Conservation (phyloP, 1,284 basidiomycete genomes). For the Exobasidium rhododendri region DNA sequence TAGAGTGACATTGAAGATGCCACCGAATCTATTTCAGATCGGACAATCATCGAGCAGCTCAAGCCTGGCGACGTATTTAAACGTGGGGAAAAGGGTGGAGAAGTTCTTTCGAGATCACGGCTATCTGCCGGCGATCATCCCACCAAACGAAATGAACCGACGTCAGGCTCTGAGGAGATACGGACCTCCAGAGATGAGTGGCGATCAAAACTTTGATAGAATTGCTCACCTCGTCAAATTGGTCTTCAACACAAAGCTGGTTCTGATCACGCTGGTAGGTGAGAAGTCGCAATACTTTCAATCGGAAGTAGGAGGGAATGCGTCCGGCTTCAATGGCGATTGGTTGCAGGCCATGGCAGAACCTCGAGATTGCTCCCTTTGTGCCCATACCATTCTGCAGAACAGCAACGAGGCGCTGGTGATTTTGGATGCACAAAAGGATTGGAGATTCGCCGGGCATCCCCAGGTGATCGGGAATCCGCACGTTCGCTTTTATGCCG, state of each 20-base stretch:
- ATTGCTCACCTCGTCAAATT: conserved; percentile 83
- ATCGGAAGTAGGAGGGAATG: conserved; percentile 67
- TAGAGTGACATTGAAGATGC: not conserved
- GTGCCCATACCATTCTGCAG: conserved; percentile 77
- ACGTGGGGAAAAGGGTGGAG: conserved; percentile 38
- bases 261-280: conserved; percentile 77
- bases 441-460: conserved; percentile 84
- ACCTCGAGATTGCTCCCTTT: conserved; percentile 69
- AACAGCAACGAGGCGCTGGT: conserved; percentile 84
- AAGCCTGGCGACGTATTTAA: conserved; percentile 21
- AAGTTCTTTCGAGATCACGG: conserved; percentile 41
- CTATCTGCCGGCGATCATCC: conserved; percentile 43
- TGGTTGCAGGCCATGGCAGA: conserved; percentile 48
- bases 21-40: not conserved
- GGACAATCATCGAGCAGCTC: not conserved
- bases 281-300: conserved; percentile 79
- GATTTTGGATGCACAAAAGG: conserved; percentile 70
- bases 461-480: conserved; percentile 71
- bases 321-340: conserved; percentile 19
- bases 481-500: conserved; percentile 82
- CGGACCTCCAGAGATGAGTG: conserved; percentile 56
- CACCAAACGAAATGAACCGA: conserved; percentile 40
- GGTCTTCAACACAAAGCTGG: conserved; percentile 84
- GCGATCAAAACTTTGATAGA: conserved; percentile 85
- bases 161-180: conserved; percentile 41